These are phyloP conservation scores for Pleurotus sapidus DNA, from an alignment of 768 basidiomycete genomes.

Conservation along the genomic window DNA sequence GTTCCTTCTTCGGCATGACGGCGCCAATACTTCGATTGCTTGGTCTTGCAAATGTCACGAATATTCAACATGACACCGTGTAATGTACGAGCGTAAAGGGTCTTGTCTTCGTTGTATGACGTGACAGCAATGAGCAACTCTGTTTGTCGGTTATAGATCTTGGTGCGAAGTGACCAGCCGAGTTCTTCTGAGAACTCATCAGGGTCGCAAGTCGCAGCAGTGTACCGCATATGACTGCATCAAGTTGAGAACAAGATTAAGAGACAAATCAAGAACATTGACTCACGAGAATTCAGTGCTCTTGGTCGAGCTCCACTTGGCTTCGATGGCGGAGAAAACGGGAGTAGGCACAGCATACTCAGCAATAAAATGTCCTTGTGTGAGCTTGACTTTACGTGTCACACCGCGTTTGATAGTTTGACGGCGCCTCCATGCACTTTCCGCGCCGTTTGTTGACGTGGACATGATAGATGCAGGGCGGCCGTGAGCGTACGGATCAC, in stretches of 20 bases:
- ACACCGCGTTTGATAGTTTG: slow-evolving; percentile 91
- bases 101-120: slow-evolving; percentile 91
- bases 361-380: slow-evolving; percentile 88
- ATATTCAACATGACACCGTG: slow-evolving; percentile 98
- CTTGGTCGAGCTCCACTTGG: slow-evolving; percentile 65
- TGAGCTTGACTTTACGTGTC: slow-evolving; percentile 92
- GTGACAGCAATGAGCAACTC: slow-evolving; percentile 95
- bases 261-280: slow-evolving; percentile 22
- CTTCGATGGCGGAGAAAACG: slow-evolving; percentile 78
- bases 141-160: slow-evolving; percentile 85
- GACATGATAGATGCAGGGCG: slow-evolving; percentile 54
- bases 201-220: slow-evolving; percentile 87
- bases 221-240: slow-evolving; percentile 86
- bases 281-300: slow-evolving; percentile 87
- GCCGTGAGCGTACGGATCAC: slow-evolving; percentile 55
- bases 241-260: not conserved
- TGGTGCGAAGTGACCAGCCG: slow-evolving; percentile 84
- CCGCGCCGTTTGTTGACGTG: slow-evolving; percentile 51
- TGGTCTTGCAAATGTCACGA: slow-evolving; percentile 95
- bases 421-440: slow-evolving; percentile 67
- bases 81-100: slow-evolving; percentile 73
- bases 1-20: slow-evolving; percentile 78
- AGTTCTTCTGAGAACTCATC: slow-evolving; percentile 79
- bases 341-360: slow-evolving; percentile 89
- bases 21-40: slow-evolving; percentile 91